Evolutionary conservation across 2,329 filamentous ascomycete species (phyloP).

Genomic region (Helotiales sp.): DNA sequence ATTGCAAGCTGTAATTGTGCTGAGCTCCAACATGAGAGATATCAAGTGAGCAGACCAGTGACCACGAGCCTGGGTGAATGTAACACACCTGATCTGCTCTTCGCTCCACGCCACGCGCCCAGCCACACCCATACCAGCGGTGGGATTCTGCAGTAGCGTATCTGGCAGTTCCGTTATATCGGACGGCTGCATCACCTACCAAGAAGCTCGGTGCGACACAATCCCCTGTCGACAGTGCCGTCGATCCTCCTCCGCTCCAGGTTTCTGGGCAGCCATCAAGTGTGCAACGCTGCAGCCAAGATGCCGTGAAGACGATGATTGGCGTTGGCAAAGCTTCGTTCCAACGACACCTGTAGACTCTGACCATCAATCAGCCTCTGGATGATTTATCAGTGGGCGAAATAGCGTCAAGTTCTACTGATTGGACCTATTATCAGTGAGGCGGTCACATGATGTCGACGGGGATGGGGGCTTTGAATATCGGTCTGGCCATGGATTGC

Average conservation of each 20-base stretch:
- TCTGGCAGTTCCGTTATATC: no score
- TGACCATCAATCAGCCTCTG: not conserved
- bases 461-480: not conserved
- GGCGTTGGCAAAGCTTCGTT: slow-evolving; percentile 12
- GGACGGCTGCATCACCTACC: not conserved
- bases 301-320: not conserved
- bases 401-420: not conserved
- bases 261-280: not conserved
- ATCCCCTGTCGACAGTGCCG: not conserved
- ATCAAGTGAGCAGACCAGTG: no score
- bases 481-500: not conserved
- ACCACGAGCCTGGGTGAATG: no score
- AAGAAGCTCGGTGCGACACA: not conserved
- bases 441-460: not conserved
- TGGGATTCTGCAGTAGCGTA: no score
- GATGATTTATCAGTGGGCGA: not conserved
- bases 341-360: not conserved
- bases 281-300: not conserved
- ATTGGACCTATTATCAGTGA: not conserved
- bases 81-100: no score
- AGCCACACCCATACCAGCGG: no score
- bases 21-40: no score
- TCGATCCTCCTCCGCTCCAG: not conserved
- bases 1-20: no score
- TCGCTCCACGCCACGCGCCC: no score